Evolutionary conservation across 768 basidiomycete genomes (phyloP), one percentile per base, ranked within the genome.

Genomic region (Paxillus involutus): DNA sequence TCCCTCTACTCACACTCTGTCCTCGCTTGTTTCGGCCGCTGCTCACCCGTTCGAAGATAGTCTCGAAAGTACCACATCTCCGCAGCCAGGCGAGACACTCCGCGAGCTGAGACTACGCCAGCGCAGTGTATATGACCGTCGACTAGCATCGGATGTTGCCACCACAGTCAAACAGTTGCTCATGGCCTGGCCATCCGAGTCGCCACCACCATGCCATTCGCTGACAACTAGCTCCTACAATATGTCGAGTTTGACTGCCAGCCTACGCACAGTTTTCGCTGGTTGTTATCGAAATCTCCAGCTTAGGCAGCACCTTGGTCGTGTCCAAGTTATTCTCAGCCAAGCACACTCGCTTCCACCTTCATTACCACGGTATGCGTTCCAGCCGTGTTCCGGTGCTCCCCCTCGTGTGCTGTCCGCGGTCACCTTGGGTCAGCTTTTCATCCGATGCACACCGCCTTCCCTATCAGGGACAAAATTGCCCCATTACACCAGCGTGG

Each of bases 101-200:
- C 4, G 14, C 9, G 11, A 21, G 8, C 43, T 53, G 29, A 42
- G 30, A n/a, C 24, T 9, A 11, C 64, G 57, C 36, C 64, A 44
- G 39, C 3, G 6, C 24, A 16, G 39, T n/a, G 39, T 43, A 24
- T 66, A 54, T n/a, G 21, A 52, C 4, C 1, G 41, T 4, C 59
- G 61, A 44, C 42, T n/a, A 16, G 6, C 36, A 12, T 41, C 32
- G 13, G 60, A 68, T 21, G 16, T 30, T 9, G 13, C 44, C 10
- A 16, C 17, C 13, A 48, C 53, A 4, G 54, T 53, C 9, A 6
- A 29, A 1, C 11, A 1, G n/a, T 29, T 67, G 29, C 16, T 55
- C 4, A 3, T 26, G 3, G 43, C 50, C 40, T 67, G 67, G 66
- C 66, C 66, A 17, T 58, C 52, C 26, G 53, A 61, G 42, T 57